Evolutionary conservation across 2,329 filamentous ascomycete species (phyloP).

Genomic region (Remersonia thermophila): DNA sequence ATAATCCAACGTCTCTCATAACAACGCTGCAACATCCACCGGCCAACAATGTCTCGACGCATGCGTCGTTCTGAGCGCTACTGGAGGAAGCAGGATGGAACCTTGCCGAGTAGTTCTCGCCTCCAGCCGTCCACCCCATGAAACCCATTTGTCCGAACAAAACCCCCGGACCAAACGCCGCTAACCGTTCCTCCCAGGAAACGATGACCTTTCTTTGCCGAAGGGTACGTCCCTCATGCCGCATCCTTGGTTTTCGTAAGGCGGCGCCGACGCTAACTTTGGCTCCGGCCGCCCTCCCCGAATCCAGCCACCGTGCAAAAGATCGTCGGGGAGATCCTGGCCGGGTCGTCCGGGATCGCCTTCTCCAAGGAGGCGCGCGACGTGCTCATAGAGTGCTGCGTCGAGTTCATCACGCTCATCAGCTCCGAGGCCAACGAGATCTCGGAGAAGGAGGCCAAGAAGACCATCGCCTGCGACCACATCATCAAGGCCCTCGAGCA

Average conservation of each 20-base stretch:
- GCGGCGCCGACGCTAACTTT: background rate
- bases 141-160: no score
- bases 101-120: no score
- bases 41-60: background rate
- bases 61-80: no score
- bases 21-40: no score
- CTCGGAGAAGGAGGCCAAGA: constrained; percentile 96
- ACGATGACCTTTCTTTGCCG: constrained; percentile 49
- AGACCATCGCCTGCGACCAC: constrained; percentile 97
- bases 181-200: no score
- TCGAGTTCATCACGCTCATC: constrained; percentile 96
- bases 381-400: constrained; percentile 93
- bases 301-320: constrained; percentile 57
- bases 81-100: no score
- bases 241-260: no score
- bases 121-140: no score
- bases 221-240: constrained; percentile 37
- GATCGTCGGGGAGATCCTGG: constrained; percentile 90
- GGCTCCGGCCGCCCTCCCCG: constrained; percentile 20
- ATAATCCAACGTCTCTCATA: no score
- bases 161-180: background rate
- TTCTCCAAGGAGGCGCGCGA: constrained; percentile 95
- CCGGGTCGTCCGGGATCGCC: constrained; percentile 59
- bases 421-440: constrained; percentile 99
- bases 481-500: constrained; percentile 90